Evolutionary conservation across 805 yeast genomes (phyloP).

Genomic region (Saturnispora serradocipensis): DNA sequence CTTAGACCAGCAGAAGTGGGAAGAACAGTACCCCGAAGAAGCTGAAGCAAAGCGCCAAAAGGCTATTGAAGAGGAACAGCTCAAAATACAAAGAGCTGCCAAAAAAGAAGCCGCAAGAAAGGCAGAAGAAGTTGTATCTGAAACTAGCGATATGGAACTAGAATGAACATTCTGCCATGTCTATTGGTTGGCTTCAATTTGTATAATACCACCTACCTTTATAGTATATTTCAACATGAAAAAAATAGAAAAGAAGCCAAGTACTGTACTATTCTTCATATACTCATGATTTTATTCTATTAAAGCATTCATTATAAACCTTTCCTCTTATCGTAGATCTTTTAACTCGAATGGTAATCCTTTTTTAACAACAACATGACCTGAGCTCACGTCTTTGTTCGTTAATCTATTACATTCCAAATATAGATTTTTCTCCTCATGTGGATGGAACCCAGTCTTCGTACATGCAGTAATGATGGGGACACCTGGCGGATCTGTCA

Average conservation of each 20-base stretch:
- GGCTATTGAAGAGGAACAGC: constrained; percentile 2
- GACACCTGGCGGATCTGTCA: constrained; percentile 60
- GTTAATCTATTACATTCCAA: constrained; percentile 33
- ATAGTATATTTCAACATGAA: background rate
- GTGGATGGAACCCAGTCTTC: constrained; percentile 51
- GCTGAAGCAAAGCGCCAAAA: constrained; percentile 11
- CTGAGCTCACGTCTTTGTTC: constrained; percentile 25
- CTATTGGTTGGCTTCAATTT: background rate
- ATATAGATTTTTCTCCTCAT: constrained; percentile 42
- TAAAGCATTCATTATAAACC: background rate
- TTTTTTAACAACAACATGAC: constrained; percentile 40
- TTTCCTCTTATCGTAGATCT: constrained; percentile 35
- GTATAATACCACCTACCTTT: background rate
- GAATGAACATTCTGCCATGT: background rate
- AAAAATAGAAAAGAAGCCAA: background rate
- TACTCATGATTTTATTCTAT: background rate
- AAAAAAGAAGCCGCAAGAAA: constrained; percentile 1
- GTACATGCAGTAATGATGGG: constrained; percentile 44
- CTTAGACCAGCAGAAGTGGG: constrained; percentile 24
- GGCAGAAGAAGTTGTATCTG: constrained; percentile 1
- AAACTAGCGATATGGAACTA: constrained; percentile 9
- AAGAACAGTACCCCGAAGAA: constrained; percentile 21
- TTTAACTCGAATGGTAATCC: constrained; percentile 39
- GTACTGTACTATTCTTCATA: background rate
- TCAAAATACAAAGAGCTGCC: constrained; percentile 1